Evolutionary conservation across 495 filamentous ascomycete genomes (phyloP), one percentile per base, ranked within the genome.

Genomic region (Penicillium crystallinum): DNA sequence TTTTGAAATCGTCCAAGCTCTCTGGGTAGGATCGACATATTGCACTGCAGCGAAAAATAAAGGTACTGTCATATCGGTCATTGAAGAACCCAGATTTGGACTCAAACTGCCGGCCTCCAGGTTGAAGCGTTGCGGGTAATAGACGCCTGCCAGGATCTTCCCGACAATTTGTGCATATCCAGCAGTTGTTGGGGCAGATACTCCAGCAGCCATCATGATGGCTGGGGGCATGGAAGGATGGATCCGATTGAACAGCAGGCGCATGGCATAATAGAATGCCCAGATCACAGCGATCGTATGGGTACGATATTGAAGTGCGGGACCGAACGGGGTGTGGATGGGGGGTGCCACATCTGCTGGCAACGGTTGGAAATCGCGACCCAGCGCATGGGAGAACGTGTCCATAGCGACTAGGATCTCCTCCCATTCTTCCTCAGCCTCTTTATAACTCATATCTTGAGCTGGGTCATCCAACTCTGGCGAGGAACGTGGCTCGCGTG

Each of bases 141-240:
- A 77, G 31, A 97, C 75, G 1, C 90, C 93, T 0, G 89, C 89
- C 6, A 82, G 79, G 42, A 97, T 91, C 6, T 85, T 80, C 31
- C 90, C 92, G 29, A 97, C 83, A 50, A 82, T 80, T 55, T 85
- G 81, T 3, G 90, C 88, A 64, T 80, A 86, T 1, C 63, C 63
- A 8, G 78, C 81, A 3, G 93, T 96, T 43, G 83, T 77, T 3
- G 70, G 67, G 0, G 90, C 87, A 7, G 83, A 80, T 31, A 93
- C 77, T 10, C 82, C 84, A 0, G 88, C 87, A 6, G 91, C 89
- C 35, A 88, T 76, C 83, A 95, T 92, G 48, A 90, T 85, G n/a
- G 89, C 80, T 0, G 92, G 89, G 5, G 90, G 93, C 91, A 97
- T 96, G 2, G 78, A 81, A 0, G 93, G 93, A 55, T 96, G 90